Evolutionary conservation across 1,284 basidiomycete genomes (phyloP).

Genomic region (Cryptococcus floricola): DNA sequence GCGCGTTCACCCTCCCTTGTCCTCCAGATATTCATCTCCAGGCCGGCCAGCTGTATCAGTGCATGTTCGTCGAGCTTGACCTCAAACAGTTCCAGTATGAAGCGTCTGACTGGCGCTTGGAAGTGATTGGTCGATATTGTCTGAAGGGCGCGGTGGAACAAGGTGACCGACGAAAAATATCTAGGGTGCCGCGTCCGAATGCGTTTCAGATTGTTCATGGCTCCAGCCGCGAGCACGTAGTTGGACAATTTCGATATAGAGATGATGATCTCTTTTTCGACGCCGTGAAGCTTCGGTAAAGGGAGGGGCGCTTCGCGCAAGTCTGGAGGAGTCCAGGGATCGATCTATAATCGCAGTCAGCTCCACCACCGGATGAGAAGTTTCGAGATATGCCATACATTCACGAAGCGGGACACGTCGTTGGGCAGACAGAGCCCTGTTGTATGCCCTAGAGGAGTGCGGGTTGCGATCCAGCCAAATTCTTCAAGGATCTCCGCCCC

Average conservation of each 20-base stretch:
- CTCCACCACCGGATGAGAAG: neutral
- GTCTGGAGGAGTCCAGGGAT: conserved; percentile 60
- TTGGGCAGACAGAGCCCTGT: conserved; percentile 86
- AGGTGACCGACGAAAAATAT: conserved; percentile 69
- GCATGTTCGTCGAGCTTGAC: conserved; percentile 56
- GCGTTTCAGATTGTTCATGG: conserved; percentile 77
- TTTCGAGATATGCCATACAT: conserved; percentile 54
- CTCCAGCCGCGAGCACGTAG: conserved; percentile 89
- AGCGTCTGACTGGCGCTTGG: conserved; percentile 81
- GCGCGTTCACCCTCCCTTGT: neutral
- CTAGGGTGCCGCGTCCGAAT: conserved; percentile 66
- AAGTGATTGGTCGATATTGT: conserved; percentile 83
- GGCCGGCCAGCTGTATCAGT: conserved; percentile 26
- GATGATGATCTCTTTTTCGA: conserved; percentile 80
- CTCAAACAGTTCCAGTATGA: conserved; percentile 89
- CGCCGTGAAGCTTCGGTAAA: conserved; percentile 62
- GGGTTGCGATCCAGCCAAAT: conserved; percentile 84
- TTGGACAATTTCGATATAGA: conserved; percentile 93
- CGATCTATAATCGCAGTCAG: conserved; percentile 57
- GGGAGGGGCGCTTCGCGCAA: conserved; percentile 48
- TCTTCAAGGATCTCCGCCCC: conserved; percentile 82
- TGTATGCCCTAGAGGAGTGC: conserved; percentile 79
- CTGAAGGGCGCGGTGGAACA: conserved; percentile 79
- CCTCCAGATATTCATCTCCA: conserved; percentile 19
- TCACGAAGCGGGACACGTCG: conserved; percentile 73